phyloP scores from a whole-genome alignment of 2,329 filamentous ascomycete genomes.

The Fusarium sulawesiense region DNA sequence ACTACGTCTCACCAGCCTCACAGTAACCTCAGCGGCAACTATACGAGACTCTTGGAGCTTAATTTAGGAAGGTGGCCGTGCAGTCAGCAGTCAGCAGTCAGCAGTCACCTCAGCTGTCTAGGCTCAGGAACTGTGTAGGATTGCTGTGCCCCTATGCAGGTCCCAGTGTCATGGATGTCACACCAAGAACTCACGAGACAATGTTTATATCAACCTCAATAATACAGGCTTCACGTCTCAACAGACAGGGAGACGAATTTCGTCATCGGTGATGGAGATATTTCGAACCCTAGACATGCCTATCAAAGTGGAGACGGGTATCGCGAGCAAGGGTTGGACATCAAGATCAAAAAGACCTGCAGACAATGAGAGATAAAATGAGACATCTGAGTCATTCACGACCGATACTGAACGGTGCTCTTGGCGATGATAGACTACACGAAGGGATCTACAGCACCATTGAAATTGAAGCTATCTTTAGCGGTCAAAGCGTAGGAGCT shows the following conservation, averaged over 20 bases:
- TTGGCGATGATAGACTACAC: background rate
- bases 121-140: background rate
- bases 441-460: background rate
- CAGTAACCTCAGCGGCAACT: background rate
- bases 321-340: background rate
- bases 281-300: slow-evolving; percentile 6
- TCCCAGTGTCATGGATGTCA: background rate
- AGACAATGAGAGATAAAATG: background rate
- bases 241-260: background rate
- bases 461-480: background rate
- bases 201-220: background rate
- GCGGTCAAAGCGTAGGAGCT: slow-evolving; percentile 16
- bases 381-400: background rate
- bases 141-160: background rate
- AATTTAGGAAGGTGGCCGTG: background rate
- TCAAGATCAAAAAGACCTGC: background rate
- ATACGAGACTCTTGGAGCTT: background rate
- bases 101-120: background rate
- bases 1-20: background rate
- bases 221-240: background rate
- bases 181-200: background rate
- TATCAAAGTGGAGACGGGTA: slow-evolving; percentile 5
- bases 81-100: background rate
- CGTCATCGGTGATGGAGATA: slow-evolving; percentile 1
- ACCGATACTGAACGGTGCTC: background rate